Conservation (phyloP, 768 basidiomycete species). For the Suillus alpinus region DNA sequence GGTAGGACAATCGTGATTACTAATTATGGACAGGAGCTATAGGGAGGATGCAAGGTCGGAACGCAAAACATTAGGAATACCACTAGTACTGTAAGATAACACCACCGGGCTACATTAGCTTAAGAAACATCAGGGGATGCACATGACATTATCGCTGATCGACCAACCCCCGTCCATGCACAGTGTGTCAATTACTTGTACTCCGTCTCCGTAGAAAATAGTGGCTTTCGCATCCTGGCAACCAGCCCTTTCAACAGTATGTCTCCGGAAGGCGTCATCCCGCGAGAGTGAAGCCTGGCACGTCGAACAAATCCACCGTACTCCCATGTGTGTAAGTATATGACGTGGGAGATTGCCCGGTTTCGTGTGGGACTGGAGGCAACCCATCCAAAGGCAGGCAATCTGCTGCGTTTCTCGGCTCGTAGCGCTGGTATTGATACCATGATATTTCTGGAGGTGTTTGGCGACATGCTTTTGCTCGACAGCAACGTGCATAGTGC, state of each 20-base stretch:
- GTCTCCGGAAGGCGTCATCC: not conserved
- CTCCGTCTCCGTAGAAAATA: not conserved
- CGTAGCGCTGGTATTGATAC: not conserved
- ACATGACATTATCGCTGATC: not conserved
- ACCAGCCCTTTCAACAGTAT: not conserved
- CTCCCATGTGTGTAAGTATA: not conserved
- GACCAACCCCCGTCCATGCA: not conserved
- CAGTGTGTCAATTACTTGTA: not conserved
- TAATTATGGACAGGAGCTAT: not conserved
- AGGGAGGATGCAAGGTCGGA: not conserved
- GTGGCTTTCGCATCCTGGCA: not conserved
- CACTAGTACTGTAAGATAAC: not conserved
- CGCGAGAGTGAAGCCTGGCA: not conserved
- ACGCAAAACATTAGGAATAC: not conserved
- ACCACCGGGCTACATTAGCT: not conserved
- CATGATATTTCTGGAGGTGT: not conserved
- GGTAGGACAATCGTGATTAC: not conserved
- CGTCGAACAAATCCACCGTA: not conserved
- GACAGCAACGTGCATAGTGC: not conserved
- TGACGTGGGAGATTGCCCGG: not conserved
- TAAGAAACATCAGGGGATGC: not conserved
- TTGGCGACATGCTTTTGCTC: not conserved
- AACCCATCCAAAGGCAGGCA: not conserved
- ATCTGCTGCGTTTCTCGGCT: not conserved
- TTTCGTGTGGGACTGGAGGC: not conserved